Evolutionary conservation across 805 yeast genomes (phyloP).

Genomic region (Yueomyces sinensis): DNA sequence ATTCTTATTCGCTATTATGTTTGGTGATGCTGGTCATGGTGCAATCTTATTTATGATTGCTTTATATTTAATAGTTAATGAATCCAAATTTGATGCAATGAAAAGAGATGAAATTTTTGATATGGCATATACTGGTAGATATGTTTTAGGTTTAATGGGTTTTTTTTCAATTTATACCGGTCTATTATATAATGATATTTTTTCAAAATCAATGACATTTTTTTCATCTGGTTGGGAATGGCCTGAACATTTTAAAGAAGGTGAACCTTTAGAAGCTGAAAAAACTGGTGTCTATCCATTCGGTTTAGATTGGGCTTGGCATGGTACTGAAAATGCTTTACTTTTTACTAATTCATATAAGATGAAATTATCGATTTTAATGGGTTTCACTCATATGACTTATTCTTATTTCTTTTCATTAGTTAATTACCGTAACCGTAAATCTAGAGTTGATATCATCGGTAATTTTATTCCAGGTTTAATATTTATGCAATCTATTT

Average conservation of each 20-base stretch:
- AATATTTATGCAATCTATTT: slow-evolving; percentile 89
- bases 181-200: slow-evolving; percentile 80
- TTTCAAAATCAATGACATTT: slow-evolving; percentile 79
- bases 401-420: slow-evolving; percentile 78
- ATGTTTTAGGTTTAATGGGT: slow-evolving; percentile 87
- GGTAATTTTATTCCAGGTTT: slow-evolving; percentile 94
- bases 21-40: slow-evolving; percentile 98
- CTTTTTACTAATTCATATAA: slow-evolving; percentile 90
- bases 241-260: slow-evolving; percentile 63
- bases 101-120: slow-evolving; percentile 88
- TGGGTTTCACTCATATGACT: slow-evolving; percentile 93
- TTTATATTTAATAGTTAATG: slow-evolving; percentile 55
- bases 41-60: slow-evolving; percentile 69
- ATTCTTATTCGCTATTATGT: slow-evolving; percentile 97
- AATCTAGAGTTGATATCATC: slow-evolving; percentile 63
- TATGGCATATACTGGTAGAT: slow-evolving; percentile 92
- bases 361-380: slow-evolving; percentile 88
- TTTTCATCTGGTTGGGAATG: slow-evolving; percentile 89
- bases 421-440: slow-evolving; percentile 60
- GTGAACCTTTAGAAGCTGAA: slow-evolving; percentile 56
- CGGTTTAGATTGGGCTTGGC: slow-evolving; percentile 95
- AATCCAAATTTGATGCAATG: slow-evolving; percentile 50
- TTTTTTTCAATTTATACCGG: slow-evolving; percentile 93
- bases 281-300: slow-evolving; percentile 59
- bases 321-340: slow-evolving; percentile 85